Conservation (phyloP, 176 grass and related monocot genomes). For the Puya raimondii region DNA sequence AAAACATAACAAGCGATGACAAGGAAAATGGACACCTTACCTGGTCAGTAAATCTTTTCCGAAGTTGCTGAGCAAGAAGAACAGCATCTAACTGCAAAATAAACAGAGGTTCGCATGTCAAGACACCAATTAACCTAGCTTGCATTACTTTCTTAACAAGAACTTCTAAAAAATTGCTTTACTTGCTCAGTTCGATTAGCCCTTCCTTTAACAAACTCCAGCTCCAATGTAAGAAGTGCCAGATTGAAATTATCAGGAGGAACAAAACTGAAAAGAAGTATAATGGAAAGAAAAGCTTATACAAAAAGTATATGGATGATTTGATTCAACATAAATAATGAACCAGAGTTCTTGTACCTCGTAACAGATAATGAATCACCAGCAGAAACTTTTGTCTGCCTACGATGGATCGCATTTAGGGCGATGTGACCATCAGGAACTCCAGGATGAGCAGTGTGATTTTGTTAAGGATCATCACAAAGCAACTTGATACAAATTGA, state of each 20-base stretch:
- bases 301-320: slow-evolving; percentile 3
- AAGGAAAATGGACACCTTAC: slow-evolving; percentile 26
- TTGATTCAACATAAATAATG: not conserved
- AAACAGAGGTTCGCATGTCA: not conserved
- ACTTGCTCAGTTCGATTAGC: slow-evolving; percentile 58
- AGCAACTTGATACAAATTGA: not conserved
- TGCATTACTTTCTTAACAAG: not conserved
- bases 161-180: slow-evolving; percentile 8
- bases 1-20: not conserved
- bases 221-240: slow-evolving; percentile 64
- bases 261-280: slow-evolving; percentile 40
- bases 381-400: slow-evolving; percentile 81
- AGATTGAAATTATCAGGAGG: slow-evolving; percentile 76
- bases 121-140: slow-evolving; percentile 1
- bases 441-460: slow-evolving; percentile 57
- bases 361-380: slow-evolving; percentile 69
- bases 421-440: slow-evolving; percentile 54
- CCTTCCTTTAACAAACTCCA: slow-evolving; percentile 73
- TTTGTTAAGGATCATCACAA: slow-evolving; percentile 48
- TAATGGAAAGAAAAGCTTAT: slow-evolving; percentile 4
- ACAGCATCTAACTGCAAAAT: slow-evolving; percentile 78
- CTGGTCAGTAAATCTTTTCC: slow-evolving; percentile 77
- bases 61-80: slow-evolving; percentile 75
- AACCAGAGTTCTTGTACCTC: slow-evolving; percentile 32
- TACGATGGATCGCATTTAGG: slow-evolving; percentile 84